Conservation (phyloP, 2,329 filamentous ascomycete species). For the Chrysoporthe deuterocubensis region DNA sequence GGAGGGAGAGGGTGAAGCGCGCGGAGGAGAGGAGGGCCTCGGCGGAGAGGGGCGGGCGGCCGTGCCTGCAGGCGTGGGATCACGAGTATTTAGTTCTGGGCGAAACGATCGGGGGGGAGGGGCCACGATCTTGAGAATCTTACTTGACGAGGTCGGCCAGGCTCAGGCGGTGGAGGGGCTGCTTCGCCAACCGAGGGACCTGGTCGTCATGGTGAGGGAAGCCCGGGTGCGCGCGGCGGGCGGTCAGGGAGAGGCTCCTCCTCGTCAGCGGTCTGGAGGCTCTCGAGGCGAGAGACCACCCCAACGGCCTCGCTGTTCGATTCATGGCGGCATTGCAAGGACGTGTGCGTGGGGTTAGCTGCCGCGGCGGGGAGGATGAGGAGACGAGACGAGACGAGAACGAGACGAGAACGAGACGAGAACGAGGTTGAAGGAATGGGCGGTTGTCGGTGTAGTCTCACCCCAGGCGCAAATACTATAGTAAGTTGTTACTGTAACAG, state of each 20-base stretch:
- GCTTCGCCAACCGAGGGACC: slow-evolving; percentile 76
- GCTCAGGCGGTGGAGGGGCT: slow-evolving; percentile 79
- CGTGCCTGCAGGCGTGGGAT: slow-evolving; percentile 54
- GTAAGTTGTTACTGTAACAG: neutral
- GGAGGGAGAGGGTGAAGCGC: slow-evolving; percentile 91
- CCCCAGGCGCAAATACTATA: neutral
- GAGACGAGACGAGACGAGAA: neutral
- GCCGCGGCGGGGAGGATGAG: neutral
- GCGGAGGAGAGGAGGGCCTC: slow-evolving; percentile 84
- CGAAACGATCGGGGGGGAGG: slow-evolving; percentile 5
- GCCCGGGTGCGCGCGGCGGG: slow-evolving; percentile 8
- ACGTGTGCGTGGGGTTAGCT: slow-evolving; percentile 5
- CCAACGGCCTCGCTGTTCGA: slow-evolving; percentile 43
- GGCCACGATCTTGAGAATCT: slow-evolving; percentile 30
- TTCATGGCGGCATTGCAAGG: slow-evolving; percentile 52
- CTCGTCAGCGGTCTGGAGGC: slow-evolving; percentile 19
- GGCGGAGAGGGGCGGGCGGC: slow-evolving; percentile 81
- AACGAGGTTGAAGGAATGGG: neutral
- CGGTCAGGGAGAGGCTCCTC: slow-evolving; percentile 24
- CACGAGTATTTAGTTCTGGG: neutral
- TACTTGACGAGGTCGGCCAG: slow-evolving; percentile 89
- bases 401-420: no score
- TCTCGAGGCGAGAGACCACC: slow-evolving; percentile 38
- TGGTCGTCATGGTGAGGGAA: slow-evolving; percentile 70
- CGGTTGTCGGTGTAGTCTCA: slow-evolving; percentile 1